Evolutionary conservation across 1,284 basidiomycete genomes (phyloP).

Genomic region (Exobasidium rhododendri): DNA sequence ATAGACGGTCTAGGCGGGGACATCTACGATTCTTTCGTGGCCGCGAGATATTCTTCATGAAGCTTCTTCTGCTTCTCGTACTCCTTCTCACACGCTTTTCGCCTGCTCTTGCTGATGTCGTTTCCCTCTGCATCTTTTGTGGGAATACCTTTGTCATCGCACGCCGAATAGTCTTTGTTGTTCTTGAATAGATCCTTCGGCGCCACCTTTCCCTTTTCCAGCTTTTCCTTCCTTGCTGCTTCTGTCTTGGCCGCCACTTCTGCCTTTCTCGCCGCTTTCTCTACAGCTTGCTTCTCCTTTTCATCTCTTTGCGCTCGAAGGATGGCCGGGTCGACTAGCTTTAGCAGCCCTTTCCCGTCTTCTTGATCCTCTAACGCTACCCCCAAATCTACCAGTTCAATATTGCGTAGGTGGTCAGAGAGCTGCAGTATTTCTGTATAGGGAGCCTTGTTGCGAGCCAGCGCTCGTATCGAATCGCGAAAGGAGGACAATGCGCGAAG

Average conservation of each 20-base stretch:
- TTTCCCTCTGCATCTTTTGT: constrained; percentile 77
- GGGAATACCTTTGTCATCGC: constrained; percentile 81
- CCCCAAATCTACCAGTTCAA: constrained; percentile 84
- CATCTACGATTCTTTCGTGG: not conserved
- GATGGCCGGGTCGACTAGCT: constrained; percentile 79
- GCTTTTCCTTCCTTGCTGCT: constrained; percentile 68
- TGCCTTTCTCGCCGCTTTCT: constrained; percentile 78
- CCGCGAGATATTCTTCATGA: constrained; percentile 41
- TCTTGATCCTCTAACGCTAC: constrained; percentile 90
- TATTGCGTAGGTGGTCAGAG: constrained; percentile 78
- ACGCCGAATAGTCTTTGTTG: constrained; percentile 64
- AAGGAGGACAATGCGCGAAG: constrained; percentile 80
- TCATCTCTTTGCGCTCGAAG: constrained; percentile 82
- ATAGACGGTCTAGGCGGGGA: too few species aligned
- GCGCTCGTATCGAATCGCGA: constrained; percentile 79
- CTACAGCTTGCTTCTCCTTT: constrained; percentile 73
- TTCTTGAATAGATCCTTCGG: constrained; percentile 78
- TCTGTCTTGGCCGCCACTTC: constrained; percentile 70
- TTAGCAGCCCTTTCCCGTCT: constrained; percentile 78
- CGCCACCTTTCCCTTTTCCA: constrained; percentile 76
- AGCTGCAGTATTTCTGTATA: constrained; percentile 45
- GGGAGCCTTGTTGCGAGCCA: constrained; percentile 65
- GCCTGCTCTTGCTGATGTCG: constrained; percentile 76
- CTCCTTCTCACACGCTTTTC: constrained; percentile 79
- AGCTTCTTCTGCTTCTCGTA: constrained; percentile 64